Base-by-base conservation (phyloP, 257 asterid genomes). In the Orobanche coerulescens region DNA sequence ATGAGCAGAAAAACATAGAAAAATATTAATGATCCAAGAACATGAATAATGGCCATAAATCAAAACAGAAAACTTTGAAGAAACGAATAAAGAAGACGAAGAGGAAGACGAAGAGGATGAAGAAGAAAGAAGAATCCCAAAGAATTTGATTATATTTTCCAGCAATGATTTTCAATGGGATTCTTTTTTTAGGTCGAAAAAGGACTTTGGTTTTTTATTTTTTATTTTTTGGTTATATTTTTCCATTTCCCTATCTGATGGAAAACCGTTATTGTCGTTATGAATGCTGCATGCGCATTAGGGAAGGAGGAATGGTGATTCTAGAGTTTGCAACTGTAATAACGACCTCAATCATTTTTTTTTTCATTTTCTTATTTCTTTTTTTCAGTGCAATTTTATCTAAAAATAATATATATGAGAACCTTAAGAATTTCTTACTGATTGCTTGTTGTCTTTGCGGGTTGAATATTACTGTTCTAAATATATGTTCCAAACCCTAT, bases 41-140 rank as follows among this genome's bases (percentile, higher is more conserved):
- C 62, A 68, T 43, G 73, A 51, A 61, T 61, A 53, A 75, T 73
- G 74, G 75, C 93, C 94, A 90, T 85, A 25, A 25, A 58, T n/a
- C n/a, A n/a, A n/a, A n/a, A n/a, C n/a, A n/a, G n/a, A n/a, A n/a
- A n/a, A n/a, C n/a, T n/a, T n/a, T n/a, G 62, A 33, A 50, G 5
- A 10, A 12, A 16, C 18, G 6, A 4, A 54, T n/a, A 31, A 5
- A 30, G 1, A 26, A 52, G 43, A 8, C 13, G 12, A 23, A 13
- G 10, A 5, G 50, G 50, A 16, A 43, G 5, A 12, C 0, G 50
- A 10, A n/a, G 54, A 13, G 26, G 28, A 30, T 15, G 9, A 9
- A 30, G 36, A n/a, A 19, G 18, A 12, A 25, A 25, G 36, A 50
- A 50, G 18, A 19, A 19, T 14, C n/a, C 6, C 2, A 33, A 40